These are phyloP conservation scores for Oryza meridionalis DNA, from an alignment of 176 grass and related monocot genomes.

Conservation along the genomic window DNA sequence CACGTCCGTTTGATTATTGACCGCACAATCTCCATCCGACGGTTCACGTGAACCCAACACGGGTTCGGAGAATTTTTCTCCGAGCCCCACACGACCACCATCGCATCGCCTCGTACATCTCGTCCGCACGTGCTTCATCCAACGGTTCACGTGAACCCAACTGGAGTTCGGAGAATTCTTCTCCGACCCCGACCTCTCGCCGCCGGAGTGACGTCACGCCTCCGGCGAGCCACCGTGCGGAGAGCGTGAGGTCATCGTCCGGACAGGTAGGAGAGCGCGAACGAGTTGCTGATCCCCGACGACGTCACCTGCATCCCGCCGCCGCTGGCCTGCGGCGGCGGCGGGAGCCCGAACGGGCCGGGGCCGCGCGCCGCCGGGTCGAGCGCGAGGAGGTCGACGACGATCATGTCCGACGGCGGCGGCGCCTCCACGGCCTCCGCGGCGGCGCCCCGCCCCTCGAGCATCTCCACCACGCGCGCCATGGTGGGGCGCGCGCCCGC, in stretches of 20 bases:
- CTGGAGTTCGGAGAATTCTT: no score
- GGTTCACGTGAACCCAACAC: neutral
- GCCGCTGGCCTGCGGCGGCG: neutral
- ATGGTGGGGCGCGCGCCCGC: slow-evolving; percentile 55
- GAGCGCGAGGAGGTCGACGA: slow-evolving; percentile 50
- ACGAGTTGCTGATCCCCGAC: slow-evolving; percentile 38
- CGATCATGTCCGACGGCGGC: slow-evolving; percentile 53
- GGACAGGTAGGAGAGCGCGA: slow-evolving; percentile 48
- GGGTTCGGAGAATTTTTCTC: no score
- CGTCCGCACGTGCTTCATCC: no score
- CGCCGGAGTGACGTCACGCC: no score
- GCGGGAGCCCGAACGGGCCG: slow-evolving; percentile 4
- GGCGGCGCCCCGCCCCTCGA: slow-evolving; percentile 45
- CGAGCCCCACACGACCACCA: no score
- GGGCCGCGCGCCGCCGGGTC: neutral
- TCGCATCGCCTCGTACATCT: no score
- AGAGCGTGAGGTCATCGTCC: slow-evolving; percentile 6
- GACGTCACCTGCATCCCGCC: neutral
- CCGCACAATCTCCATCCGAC: neutral
- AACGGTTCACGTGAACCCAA: neutral
- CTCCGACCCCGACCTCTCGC: no score
- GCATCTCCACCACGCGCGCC: slow-evolving; percentile 75
- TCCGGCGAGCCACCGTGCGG: neutral
- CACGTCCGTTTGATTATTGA: no score
- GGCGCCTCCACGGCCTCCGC: slow-evolving; percentile 37